Evolutionary conservation across 305 asterid species (phyloP).

Genomic region (Fraxinus platypoda): DNA sequence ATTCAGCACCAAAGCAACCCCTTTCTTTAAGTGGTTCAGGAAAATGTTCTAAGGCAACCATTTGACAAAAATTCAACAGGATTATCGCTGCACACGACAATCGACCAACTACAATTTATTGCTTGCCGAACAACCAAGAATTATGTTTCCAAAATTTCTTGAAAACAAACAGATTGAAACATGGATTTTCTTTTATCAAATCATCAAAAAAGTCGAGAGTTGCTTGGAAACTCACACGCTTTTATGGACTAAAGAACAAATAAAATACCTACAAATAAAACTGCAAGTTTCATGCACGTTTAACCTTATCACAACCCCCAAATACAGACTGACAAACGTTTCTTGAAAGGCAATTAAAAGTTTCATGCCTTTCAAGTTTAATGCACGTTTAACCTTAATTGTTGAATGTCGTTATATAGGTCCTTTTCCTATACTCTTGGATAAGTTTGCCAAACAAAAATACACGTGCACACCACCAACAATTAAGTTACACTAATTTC

Average conservation of each 20-base stretch:
- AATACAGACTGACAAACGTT: not conserved
- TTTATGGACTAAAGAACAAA: not conserved
- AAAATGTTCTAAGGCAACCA: no score
- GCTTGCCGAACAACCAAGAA: not conserved
- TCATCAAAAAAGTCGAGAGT: not conserved
- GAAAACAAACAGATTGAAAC: not conserved
- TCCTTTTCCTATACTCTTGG: not conserved
- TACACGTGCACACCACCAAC: not conserved
- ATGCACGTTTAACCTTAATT: not conserved
- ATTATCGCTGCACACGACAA: not conserved
- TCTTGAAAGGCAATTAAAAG: no score
- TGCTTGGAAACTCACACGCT: not conserved
- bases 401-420: not conserved
- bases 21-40: no score
- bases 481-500: not conserved
- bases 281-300: not conserved
- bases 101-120: not conserved
- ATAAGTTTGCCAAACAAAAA: not conserved
- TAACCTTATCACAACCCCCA: not conserved
- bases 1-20: not conserved
- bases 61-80: no score
- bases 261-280: no score
- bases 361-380: no score
- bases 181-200: not conserved
- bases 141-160: not conserved